phyloP scores from a whole-genome alignment of 345 rosid genomes.

The Cochlearia excelsa region DNA sequence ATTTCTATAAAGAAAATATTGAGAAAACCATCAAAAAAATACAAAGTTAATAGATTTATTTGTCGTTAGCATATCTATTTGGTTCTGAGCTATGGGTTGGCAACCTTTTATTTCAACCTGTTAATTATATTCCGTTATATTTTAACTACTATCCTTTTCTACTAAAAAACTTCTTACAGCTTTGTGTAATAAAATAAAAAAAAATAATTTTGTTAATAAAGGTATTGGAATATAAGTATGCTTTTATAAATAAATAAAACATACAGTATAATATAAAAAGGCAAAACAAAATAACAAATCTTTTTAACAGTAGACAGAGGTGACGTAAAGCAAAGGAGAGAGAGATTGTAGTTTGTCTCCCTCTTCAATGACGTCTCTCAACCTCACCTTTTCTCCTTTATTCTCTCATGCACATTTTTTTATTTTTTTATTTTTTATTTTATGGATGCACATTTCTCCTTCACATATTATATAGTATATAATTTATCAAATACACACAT shows the following conservation, averaged over 20 bases:
- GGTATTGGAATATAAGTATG: background rate
- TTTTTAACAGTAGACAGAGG: conserved; percentile 34
- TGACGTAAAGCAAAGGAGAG: conserved; percentile 42
- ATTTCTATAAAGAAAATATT: background rate
- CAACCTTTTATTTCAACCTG: too few relatives aligned
- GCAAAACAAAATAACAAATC: conserved; percentile 34
- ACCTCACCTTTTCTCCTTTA: conserved; percentile 38
- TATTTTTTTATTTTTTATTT: conserved; percentile 1
- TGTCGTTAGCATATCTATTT: too few relatives aligned
- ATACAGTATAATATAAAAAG: background rate
- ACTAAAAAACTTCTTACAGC: too few relatives aligned
- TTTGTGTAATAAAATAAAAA: background rate
- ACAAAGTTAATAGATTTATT: background rate
- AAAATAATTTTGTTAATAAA: background rate
- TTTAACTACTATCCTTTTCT: too few relatives aligned
- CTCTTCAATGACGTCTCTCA: conserved; percentile 39
- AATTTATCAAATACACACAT: background rate
- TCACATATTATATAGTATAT: too few relatives aligned
- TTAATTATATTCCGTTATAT: too few relatives aligned
- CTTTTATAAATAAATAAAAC: background rate
- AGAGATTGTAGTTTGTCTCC: conserved; percentile 38
- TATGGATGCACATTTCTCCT: conserved; percentile 15
- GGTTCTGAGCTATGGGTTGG: too few relatives aligned
- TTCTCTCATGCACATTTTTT: conserved; percentile 16
- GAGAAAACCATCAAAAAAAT: background rate